Evolutionary conservation across 768 basidiomycete genomes (phyloP), one percentile per base, ranked within the genome.

Genomic region (Tricholoma flavovirens): DNA sequence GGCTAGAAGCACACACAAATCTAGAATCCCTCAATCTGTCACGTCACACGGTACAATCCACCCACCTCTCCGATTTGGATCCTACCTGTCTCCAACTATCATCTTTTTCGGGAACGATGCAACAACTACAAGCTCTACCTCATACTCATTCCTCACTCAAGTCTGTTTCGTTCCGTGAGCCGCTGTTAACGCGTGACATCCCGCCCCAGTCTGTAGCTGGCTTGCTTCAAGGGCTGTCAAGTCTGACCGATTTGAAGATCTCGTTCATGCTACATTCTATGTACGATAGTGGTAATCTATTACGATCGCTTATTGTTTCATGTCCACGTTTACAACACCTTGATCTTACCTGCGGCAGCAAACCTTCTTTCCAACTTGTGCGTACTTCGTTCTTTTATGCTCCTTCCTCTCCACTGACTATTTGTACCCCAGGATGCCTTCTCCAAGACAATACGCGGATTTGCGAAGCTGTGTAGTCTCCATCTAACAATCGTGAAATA

Each of bases 301-400:
- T 90, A 32, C 81, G 85, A 45, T 83, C 84, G 3, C 77, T 90
- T 55, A 80, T 83, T 52, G 71, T 81, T 11, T 78, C 84, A 0
- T 89, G 87, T 62, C 87, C 88, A 10, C 77, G 78, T 52, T 73
- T 90, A 35, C 75, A 72, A 32, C 79, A 83, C 64, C 74, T 90
- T 7, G 82, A 87, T 59, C 69, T 90, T 40, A 82, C 83, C 14
- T 88, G 85, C 64, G 76, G 78, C 11, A 82, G 82, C 61, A 84
- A 82, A 61, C 84, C 88, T 10, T 87, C 87, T 0, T 86, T 90
- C 67, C 85, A 84, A 56, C 75, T 90, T 36, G 87, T 88, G 66
- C 59, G 80, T 69, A 51, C 14, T 49, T 42, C n/a, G 22, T 59
- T 10, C 26, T 36, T 26, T 8, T 52, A 38, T 54, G 48, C 24